Evolutionary conservation across 306 rosid species (phyloP).

Genomic region (Adenanthera pavonina): DNA sequence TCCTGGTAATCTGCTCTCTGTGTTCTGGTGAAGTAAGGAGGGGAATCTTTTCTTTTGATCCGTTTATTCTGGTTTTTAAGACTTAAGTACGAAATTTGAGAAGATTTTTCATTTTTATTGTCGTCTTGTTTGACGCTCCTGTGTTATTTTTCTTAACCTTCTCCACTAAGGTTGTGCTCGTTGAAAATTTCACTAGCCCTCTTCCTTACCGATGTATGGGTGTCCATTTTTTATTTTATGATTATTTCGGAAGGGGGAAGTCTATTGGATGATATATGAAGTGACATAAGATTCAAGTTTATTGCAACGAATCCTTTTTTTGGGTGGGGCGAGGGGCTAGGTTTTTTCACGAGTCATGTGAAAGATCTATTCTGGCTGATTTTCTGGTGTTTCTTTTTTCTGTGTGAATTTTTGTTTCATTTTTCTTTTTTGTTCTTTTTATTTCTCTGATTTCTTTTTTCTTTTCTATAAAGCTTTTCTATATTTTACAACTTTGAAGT

Average conservation of each 20-base stretch:
- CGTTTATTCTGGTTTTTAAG: not conserved
- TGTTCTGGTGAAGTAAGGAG: not conserved
- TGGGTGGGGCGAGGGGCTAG: not conserved
- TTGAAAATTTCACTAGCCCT: not conserved
- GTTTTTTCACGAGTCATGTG: not conserved
- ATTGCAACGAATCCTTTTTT: not conserved
- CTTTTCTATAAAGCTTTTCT: not conserved
- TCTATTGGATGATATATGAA: not conserved
- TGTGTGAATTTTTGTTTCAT: not conserved
- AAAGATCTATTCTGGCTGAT: not conserved
- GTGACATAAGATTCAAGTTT: constrained; percentile 1
- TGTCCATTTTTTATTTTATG: not conserved
- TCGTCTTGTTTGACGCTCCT: constrained; percentile 11
- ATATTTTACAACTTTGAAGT: not conserved
- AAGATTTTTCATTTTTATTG: not conserved
- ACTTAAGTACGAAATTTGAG: not conserved
- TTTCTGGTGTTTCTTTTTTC: not conserved
- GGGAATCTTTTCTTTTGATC: constrained; percentile 2
- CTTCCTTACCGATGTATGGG: not conserved
- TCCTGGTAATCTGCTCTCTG: not conserved
- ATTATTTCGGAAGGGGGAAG: not conserved
- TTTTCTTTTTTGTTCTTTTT: not conserved
- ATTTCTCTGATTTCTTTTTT: constrained; percentile 4
- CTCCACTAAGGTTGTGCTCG: constrained; percentile 15
- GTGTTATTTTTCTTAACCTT: not conserved